Evolutionary conservation across 73 alveolate species (phyloP), one percentile per base, ranked within the genome.

Genomic region (Symbiodinium pilosum): DNA sequence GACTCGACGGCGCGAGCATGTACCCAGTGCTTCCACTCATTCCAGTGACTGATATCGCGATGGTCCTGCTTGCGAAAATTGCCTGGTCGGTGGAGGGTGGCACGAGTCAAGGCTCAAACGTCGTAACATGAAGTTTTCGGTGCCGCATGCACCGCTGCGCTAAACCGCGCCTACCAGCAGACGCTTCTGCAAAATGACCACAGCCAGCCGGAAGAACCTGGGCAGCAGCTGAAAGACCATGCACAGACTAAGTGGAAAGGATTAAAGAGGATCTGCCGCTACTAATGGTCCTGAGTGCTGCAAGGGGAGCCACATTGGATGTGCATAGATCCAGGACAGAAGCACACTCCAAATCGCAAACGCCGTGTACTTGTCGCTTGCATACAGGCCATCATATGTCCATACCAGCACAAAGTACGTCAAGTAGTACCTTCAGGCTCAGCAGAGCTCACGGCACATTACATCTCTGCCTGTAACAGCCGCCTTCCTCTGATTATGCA

Each of bases 221-320:
- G 39, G 30, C 6, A 38, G 24, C 38, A 28, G 39, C 38, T 24
- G 38, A 32, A 30, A 64, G 30, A 26, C 73, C n/a, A n/a, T n/a
- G n/a, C n/a, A n/a, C n/a, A n/a, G n/a, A n/a, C n/a, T n/a, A n/a
- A n/a, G n/a, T n/a, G n/a, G n/a, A n/a, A n/a, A n/a, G n/a, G n/a
- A n/a, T n/a, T n/a, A n/a, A n/a, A n/a, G n/a, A n/a, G n/a, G n/a
- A n/a, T n/a, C n/a, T n/a, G n/a, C n/a, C n/a, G n/a, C n/a, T n/a
- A n/a, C n/a, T n/a, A n/a, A n/a, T n/a, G n/a, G n/a, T n/a, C n/a
- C n/a, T n/a, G n/a, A n/a, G n/a, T n/a, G n/a, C n/a, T n/a, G n/a
- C n/a, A n/a, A n/a, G n/a, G n/a, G 81, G 39, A n/a, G 81, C 97
- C 97, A 91, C 97, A 91, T 91, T 28, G 97, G 97, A 91, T 91